phyloP scores from a whole-genome alignment of 768 basidiomycete species.

The Boletus edulis region DNA sequence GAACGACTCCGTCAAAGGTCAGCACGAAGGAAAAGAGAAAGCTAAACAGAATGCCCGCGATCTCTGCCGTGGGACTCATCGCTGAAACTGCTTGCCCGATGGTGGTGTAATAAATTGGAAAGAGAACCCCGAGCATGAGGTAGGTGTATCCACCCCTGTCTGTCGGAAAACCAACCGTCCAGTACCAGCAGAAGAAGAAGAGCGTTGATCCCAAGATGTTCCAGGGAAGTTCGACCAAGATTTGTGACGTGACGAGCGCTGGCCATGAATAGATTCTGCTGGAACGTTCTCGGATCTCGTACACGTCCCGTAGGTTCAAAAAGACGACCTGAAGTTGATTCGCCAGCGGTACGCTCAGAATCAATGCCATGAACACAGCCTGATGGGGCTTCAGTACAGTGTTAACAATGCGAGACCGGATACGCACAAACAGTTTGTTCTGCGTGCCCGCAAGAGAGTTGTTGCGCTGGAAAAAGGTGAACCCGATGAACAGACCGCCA shows the following conservation, averaged over 20 bases:
- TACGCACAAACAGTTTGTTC: constrained; percentile 61
- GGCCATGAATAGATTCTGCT: constrained; percentile 68
- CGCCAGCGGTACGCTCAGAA: constrained; percentile 49
- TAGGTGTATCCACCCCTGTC: constrained; percentile 59
- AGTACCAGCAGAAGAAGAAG: constrained; percentile 68
- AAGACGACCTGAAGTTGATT: constrained; percentile 66
- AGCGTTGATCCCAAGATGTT: constrained; percentile 56
- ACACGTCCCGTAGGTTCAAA: constrained; percentile 56
- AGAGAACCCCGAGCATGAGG: constrained; percentile 51
- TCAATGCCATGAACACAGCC: constrained; percentile 57
- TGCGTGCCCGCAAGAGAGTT: constrained; percentile 56
- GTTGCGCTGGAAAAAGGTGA: constrained; percentile 60
- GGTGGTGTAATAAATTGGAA: constrained; percentile 60
- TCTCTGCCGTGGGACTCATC: constrained; percentile 57
- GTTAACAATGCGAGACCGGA: constrained; percentile 8
- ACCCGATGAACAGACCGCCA: constrained; percentile 56
- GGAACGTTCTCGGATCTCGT: constrained; percentile 64
- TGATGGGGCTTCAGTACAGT: constrained; percentile 14
- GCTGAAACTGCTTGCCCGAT: constrained; percentile 61
- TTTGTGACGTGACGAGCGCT: constrained; percentile 51
- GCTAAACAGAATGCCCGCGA: constrained; percentile 56
- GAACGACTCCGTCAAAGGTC: constrained; percentile 68
- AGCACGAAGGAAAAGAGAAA: constrained; percentile 62
- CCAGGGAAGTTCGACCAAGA: constrained; percentile 60
- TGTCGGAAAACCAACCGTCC: constrained; percentile 60